Evolutionary conservation across 2,329 filamentous ascomycete genomes (phyloP), one percentile per base, ranked within the genome.

Genomic region (Basipetospora sp.): DNA sequence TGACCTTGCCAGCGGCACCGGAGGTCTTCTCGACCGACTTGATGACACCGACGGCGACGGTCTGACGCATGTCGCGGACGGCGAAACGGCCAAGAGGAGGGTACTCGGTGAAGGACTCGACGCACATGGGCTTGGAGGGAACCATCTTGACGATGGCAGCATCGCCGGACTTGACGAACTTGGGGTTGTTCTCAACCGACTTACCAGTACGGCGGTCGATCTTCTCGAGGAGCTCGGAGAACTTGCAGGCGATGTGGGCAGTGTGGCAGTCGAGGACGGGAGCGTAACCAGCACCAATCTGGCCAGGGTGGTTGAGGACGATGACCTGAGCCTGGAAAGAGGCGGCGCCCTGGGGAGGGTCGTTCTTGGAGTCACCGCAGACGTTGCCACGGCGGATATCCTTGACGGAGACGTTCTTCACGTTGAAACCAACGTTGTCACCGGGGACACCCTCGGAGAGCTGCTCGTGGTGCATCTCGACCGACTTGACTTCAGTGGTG

Each of bases 341-440:
- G 58, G 88, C 86, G 59, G 76, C 77, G 59, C 74, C 90, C 63
- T 69, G 63, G 50, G 90, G 85, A 57, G 90, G 90, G 74, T 98
- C 90, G 76, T 93, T 92, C 87, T 98, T 98, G 78, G 84, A 88
- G 85, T 98, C 90, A 85, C 86, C 85, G 59, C 83, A 83, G 57
- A 98, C 90, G 80, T 98, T 96, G 63, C 90, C 90, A 93, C 90
- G 90, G 71, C 90, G 90, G 63, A 98, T 94, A 67, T 98, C 90
- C 87, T 98, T 98, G 73, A 98, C 90, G 68, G 90, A 96, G 60
- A 98, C 90, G 90, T 98, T 98, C 87, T 98, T 98, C 73, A 98
- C 88, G 84, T 98, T 98, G 87, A 98, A 98, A 58, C 90, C 90
- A 66, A 98, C 90, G 77, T 98, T 98, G 84, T 98, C 90, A 80